Evolutionary conservation across 345 rosid genomes (phyloP), one percentile per base, ranked within the genome.

Genomic region (Acer yangbiense): DNA sequence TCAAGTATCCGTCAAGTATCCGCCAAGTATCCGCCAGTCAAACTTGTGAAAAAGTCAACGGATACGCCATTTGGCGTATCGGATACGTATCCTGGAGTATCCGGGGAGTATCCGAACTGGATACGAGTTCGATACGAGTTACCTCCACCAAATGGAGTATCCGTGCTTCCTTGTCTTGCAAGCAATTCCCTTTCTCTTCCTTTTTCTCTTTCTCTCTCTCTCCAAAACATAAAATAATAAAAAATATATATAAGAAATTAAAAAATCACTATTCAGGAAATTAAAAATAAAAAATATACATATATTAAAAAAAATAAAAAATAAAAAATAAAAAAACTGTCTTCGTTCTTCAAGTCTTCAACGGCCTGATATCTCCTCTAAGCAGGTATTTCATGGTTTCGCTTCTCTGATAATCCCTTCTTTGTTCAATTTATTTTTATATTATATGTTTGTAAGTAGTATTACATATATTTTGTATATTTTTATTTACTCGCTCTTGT

Each of bases 341-440:
- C 32, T 41, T 46, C 43, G 39, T 63, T 71, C 74, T 39, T 73
- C 82, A 75, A 72, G 54, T 71, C 74, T 39, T 73, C 82, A 75
- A 72, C 80, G 75, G 17, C 80, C 66, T 68, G 71, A 11, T 25
- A 20, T 52, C 76, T 80, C 65, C 62, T 76, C 82, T 62, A 78
- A 57, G 12, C 69, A 72, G 76, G 82, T 76, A 32, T 72, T 64
- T 73, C 7, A 41, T 50, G 17, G 27, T 12, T 62, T 64, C 23
- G 17, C 6, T 48, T 43, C 5, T 74, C 18, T 46, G 2, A 18
- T 39, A 17, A 58, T 74, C 23, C 7, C 1, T 80, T 27, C 20
- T 14, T 14, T 17, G 62, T 11, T 39, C 16, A 1, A 27, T 43
- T 61, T 62, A 44, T 2, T 20, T 54, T 48, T 44, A 3, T 21